These are phyloP conservation scores for Nowakowskiella sp. DNA, from an alignment of 192 early-diverging fungal species.

Conservation along the genomic window DNA sequence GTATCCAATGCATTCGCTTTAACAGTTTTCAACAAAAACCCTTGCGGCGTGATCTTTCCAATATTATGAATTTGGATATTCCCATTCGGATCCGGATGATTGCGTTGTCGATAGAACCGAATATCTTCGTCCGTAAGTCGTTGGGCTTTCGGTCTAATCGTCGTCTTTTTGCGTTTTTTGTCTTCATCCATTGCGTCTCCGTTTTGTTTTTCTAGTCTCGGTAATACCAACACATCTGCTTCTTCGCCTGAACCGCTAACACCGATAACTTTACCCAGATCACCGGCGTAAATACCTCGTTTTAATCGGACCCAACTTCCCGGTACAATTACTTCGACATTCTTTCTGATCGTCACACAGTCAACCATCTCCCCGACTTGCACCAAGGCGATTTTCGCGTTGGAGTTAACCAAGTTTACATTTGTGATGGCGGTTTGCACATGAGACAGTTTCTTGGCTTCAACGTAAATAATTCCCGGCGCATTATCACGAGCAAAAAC, in stretches of 20 bases:
- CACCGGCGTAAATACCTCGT: slow-evolving; percentile 87
- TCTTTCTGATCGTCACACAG: slow-evolving; percentile 65
- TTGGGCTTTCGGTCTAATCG: no score
- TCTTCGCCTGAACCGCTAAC: not conserved
- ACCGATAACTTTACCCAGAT: slow-evolving; percentile 72
- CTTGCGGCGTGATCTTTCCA: slow-evolving; percentile 35
- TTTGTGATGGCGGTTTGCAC: slow-evolving; percentile 72
- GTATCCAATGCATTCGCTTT: slow-evolving; percentile 31
- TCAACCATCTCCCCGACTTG: slow-evolving; percentile 89
- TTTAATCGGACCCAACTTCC: slow-evolving; percentile 84
- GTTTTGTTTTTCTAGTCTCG: not conserved
- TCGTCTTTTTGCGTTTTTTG: no score
- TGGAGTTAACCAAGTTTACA: slow-evolving; percentile 64
- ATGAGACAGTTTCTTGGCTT: slow-evolving; percentile 68
- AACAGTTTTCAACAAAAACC: slow-evolving; percentile 80
- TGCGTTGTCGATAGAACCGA: no score
- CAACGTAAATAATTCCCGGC: slow-evolving; percentile 87
- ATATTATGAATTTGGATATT: slow-evolving; percentile 7
- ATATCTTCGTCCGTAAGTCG: no score
- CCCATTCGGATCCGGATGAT: slow-evolving; percentile 16
- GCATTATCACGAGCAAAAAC: slow-evolving; percentile 76
- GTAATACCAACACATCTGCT: not conserved
- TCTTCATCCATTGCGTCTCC: slow-evolving; percentile 9
- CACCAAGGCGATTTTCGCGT: slow-evolving; percentile 64
- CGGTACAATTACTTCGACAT: slow-evolving; percentile 46